Evolutionary conservation across 805 yeast genomes (phyloP), one percentile per base, ranked within the genome.

Genomic region (Isabelozyma heimii): DNA sequence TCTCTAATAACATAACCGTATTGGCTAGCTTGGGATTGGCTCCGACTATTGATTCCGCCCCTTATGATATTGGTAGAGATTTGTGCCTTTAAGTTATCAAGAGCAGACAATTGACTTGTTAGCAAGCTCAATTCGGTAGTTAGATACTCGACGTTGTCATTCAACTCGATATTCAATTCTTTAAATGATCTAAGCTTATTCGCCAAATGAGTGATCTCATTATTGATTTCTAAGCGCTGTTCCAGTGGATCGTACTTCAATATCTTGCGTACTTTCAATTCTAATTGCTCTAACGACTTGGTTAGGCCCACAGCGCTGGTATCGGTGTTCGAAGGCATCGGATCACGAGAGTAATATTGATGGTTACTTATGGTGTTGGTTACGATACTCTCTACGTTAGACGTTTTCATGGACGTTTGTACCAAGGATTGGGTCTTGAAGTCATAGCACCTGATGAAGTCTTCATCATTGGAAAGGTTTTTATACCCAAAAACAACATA

Each of bases 361-460:
- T 67, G 56, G 40, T 67, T 63, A 13, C 51, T 55, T 8, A 70
- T 54, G 5, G 76, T 69, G 5, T 61, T 56, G 1, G 72, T 57
- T 1, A 75, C 66, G 7, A 66, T 64, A 20, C 52, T 56, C 46
- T 73, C 77, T 3, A 17, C 27, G 10, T 9, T 16, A 6, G 27
- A 3, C 14, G 43, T 40, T 30, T 30, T 30, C 2, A 38, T 17
- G 6, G 40, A 38, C 12, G 40, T 38, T 10, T 17, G 40, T 14
- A 38, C 12, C 17, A 9, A 10, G 14, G 17, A 8, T 9, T 16
- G 40, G 14, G 40, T 16, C 16, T 12, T 14, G 14, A 9, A 15
- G 17, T 38, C 24, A 38, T 16, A 38, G 12, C 14, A 16, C 12
- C 40, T 38, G 5, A n/a, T 38, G 12, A 38, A 44, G 28, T 41